A percentile compares a stretch with the other conserved stretches of the same genome.
Conservation (phyloP, 2,329 filamentous ascomycete species). For the Ustulina deusta region DNA sequence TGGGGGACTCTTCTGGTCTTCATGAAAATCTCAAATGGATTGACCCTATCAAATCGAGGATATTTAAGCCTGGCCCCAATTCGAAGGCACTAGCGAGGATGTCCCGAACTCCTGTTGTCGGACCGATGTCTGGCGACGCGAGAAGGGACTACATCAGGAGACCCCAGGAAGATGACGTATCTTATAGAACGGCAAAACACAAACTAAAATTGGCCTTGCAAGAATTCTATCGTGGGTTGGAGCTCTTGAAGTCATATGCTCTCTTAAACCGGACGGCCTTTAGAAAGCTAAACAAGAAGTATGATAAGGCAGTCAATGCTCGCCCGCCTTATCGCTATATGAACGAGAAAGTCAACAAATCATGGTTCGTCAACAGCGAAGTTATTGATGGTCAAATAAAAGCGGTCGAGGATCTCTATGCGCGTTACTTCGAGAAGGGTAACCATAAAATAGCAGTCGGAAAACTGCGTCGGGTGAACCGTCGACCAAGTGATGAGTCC, state of each 20-base stretch:
- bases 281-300: slow-evolving; percentile 98
- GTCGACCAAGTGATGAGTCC: slow-evolving; percentile 67
- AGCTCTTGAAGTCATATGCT: slow-evolving; percentile 91
- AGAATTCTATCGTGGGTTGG: slow-evolving; percentile 92
- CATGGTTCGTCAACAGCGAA: slow-evolving; percentile 93
- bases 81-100: slow-evolving; percentile 69
- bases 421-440: slow-evolving; percentile 91
- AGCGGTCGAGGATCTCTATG: slow-evolving; percentile 89
- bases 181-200: slow-evolving; percentile 88
- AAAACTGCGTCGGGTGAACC: slow-evolving; percentile 82
- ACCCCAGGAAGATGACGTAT: slow-evolving; percentile 70
- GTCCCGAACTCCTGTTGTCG: slow-evolving; percentile 62
- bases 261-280: slow-evolving; percentile 93
- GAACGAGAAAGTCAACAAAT: slow-evolving; percentile 88
- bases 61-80: slow-evolving; percentile 70
- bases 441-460: slow-evolving; percentile 92
- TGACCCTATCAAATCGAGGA: slow-evolving; percentile 65
- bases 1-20: slow-evolving; percentile 41
- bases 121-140: slow-evolving; percentile 48
- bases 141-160: slow-evolving; percentile 65
- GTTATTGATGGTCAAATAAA: slow-evolving; percentile 83
- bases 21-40: slow-evolving; percentile 57
- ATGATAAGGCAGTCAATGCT: slow-evolving; percentile 89
- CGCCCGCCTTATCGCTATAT: slow-evolving; percentile 84
- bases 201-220: slow-evolving; percentile 92